Conservation (phyloP, 2,329 filamentous ascomycete species). For the Graphiopsis chlorocephala region DNA sequence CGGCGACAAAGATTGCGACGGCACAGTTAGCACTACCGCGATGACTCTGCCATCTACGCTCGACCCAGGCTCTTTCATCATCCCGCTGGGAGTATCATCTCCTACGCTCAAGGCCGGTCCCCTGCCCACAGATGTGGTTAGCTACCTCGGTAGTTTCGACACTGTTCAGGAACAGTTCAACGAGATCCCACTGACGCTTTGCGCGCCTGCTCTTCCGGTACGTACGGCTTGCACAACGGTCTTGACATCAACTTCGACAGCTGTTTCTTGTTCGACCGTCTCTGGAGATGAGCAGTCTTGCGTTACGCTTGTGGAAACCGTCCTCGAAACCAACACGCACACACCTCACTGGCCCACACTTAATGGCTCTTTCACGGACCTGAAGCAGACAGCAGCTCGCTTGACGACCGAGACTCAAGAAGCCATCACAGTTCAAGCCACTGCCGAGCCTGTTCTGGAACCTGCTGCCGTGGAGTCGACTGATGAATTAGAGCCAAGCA, state of each 20-base stretch:
- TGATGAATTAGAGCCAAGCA: not conserved
- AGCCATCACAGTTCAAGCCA: not conserved
- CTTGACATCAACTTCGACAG: not conserved
- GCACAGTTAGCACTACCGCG: not conserved
- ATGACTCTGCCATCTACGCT: not conserved
- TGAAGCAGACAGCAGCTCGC: not conserved
- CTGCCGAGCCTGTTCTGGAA: not conserved
- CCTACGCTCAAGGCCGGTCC: not conserved
- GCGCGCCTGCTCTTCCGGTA: not conserved
- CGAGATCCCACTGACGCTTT: not conserved
- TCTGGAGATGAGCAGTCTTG: not conserved
- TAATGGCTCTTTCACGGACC: not conserved
- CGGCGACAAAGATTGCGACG: not conserved
- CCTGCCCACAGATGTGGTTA: not conserved
- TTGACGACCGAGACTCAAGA: not conserved
- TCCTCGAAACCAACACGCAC: not conserved
- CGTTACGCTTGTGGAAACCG: not conserved
- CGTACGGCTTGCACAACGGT: not conserved
- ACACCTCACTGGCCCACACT: conserved; percentile 2
- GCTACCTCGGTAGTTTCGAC: not conserved
- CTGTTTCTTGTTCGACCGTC: not conserved
- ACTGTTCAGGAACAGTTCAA: not conserved
- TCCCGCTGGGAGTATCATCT: not conserved
- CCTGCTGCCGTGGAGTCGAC: not conserved
- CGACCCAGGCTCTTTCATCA: not conserved